Percentiles rank a stretch among this genome's conserved stretches.
phyloP scores from a whole-genome alignment of 2,329 filamentous ascomycete species.

The Phyllosticta citrichinensis region DNA sequence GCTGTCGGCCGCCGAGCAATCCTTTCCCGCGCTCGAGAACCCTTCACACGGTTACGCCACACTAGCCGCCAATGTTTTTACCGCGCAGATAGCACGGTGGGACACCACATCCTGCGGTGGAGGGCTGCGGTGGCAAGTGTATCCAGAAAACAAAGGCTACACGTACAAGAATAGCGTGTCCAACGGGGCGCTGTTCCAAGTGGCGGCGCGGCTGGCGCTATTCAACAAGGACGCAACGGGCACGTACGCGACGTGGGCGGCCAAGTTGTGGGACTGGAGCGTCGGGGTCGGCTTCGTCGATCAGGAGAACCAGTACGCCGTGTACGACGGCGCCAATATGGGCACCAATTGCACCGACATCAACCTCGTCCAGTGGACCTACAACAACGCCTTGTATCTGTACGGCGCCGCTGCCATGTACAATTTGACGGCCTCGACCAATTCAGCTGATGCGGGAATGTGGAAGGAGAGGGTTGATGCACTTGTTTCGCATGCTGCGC shows the following conservation, averaged over 20 bases:
- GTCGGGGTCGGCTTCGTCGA: conserved; percentile 45
- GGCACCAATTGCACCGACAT: conserved; percentile 32
- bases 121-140: conserved; percentile 80
- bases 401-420: conserved; percentile 39
- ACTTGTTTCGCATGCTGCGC: conserved; percentile 43
- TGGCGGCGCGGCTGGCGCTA: conserved; percentile 57
- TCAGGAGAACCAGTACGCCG: conserved; percentile 22
- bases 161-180: conserved; percentile 49
- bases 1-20: conserved; percentile 47
- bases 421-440: conserved; percentile 27
- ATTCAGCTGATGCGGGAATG: conserved; percentile 41
- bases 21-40: conserved; percentile 31
- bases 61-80: conserved; percentile 69
- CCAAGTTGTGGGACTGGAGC: conserved; percentile 51
- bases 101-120: conserved; percentile 57
- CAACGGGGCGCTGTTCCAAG: conserved; percentile 49
- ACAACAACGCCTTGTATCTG: conserved; percentile 38
- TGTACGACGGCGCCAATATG: conserved; percentile 37
- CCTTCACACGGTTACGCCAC: conserved; percentile 9
- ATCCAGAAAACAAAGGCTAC: conserved; percentile 61
- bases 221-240: conserved; percentile 49
- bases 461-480: conserved; percentile 50
- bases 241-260: conserved; percentile 71
- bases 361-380: conserved; percentile 37
- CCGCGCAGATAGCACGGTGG: conserved; percentile 65